A percentile compares a stretch with the other conserved stretches of the same genome.
Conservation (phyloP, 768 basidiomycete species). For the Leccinum rimulosum region DNA sequence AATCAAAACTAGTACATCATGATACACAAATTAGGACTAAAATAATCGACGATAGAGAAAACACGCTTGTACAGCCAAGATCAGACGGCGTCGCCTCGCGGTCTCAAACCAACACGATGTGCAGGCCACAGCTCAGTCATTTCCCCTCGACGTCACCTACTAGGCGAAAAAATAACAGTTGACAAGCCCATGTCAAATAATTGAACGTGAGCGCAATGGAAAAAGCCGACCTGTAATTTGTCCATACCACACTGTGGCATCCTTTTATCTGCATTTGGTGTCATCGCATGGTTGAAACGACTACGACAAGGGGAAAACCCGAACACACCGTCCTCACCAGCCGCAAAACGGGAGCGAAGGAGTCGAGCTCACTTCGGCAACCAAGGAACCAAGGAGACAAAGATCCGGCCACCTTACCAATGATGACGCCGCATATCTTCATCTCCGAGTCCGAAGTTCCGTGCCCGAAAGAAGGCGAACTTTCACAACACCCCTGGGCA, state of each 20-base stretch:
- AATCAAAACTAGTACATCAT: too few relatives aligned
- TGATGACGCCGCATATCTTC: neutral
- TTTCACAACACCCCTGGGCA: conserved; percentile 1
- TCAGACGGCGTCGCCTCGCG: too few relatives aligned
- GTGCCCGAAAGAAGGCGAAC: conserved; percentile 2
- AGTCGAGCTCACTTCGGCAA: neutral
- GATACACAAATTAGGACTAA: too few relatives aligned
- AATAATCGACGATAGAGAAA: too few relatives aligned
- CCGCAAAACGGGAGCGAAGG: neutral
- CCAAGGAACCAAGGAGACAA: neutral
- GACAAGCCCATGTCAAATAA: neutral
- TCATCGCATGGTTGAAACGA: neutral
- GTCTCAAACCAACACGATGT: too few relatives aligned
- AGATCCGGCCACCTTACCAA: neutral
- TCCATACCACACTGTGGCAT: neutral
- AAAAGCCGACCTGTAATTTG: conserved; percentile 7
- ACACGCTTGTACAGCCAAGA: too few relatives aligned
- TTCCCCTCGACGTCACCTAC: too few relatives aligned
- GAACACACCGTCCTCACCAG: too few relatives aligned
- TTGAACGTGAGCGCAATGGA: neutral
- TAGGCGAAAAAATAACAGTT: neutral
- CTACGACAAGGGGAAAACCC: neutral
- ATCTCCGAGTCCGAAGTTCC: conserved; percentile 5
- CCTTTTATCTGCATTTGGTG: neutral
- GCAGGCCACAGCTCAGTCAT: too few relatives aligned